phyloP scores from a whole-genome alignment of 306 rosid genomes.

The Acacia acuminata region DNA sequence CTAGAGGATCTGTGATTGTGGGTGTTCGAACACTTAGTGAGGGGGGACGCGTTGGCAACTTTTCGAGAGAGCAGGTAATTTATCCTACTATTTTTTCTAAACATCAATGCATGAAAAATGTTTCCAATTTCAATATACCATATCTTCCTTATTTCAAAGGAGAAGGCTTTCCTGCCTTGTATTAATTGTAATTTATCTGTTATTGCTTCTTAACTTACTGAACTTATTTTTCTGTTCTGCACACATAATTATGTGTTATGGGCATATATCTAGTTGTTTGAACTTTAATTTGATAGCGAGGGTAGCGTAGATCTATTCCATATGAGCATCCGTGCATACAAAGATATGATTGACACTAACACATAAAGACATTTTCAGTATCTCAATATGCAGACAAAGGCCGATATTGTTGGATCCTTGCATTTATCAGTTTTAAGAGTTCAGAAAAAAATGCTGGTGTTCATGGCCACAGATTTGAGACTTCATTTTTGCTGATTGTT shows the following conservation, averaged over 20 bases:
- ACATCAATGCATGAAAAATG: slow-evolving; percentile 10
- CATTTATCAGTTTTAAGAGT: background rate
- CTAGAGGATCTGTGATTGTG: slow-evolving; percentile 95
- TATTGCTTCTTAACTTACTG: slow-evolving; percentile 10
- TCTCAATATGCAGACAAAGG: background rate
- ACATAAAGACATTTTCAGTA: slow-evolving; percentile 13
- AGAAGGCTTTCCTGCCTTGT: background rate
- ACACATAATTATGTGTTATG: background rate
- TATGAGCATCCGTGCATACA: slow-evolving; percentile 8
- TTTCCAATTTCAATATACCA: slow-evolving; percentile 11
- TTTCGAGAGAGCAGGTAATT: slow-evolving; percentile 95
- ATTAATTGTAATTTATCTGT: slow-evolving; percentile 8
- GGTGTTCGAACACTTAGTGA: slow-evolving; percentile 99
- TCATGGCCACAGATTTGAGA: background rate
- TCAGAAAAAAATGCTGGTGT: background rate
- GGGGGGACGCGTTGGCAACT: slow-evolving; percentile 98
- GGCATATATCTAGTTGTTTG: background rate
- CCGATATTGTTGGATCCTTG: background rate
- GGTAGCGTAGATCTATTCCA: slow-evolving; percentile 12
- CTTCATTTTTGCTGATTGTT: slow-evolving; percentile 29
- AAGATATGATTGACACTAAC: background rate
- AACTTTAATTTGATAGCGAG: slow-evolving; percentile 19
- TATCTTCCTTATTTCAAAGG: background rate
- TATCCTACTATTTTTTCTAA: slow-evolving; percentile 17
- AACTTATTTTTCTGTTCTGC: background rate